Conservation (phyloP, 2,329 filamentous ascomycete genomes). For the Pestalotiopsis sp. region DNA sequence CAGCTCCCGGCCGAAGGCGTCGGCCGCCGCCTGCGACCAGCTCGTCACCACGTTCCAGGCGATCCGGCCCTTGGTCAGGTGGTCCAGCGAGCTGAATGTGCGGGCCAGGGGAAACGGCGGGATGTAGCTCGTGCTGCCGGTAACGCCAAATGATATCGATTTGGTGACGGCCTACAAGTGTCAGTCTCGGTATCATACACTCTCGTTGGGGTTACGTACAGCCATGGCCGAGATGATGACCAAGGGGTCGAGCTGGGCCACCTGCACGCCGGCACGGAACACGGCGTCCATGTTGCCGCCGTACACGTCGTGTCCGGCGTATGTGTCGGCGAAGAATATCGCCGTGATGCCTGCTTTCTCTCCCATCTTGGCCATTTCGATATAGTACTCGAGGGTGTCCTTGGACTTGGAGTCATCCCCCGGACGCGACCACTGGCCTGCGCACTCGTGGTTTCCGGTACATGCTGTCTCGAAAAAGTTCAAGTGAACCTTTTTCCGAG, state of each 20-base stretch:
- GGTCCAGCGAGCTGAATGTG: conserved; percentile 37
- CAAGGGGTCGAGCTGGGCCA: conserved; percentile 14
- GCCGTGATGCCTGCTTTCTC: conserved; percentile 10
- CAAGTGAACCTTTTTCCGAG: conserved; percentile 8
- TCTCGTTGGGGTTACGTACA: neutral
- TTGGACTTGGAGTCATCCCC: conserved; percentile 9
- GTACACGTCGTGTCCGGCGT: conserved; percentile 13
- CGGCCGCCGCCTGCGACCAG: conserved; percentile 48
- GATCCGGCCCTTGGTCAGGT: conserved; percentile 36
- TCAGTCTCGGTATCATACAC: neutral
- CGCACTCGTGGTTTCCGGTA: conserved; percentile 13
- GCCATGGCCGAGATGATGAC: conserved; percentile 15
- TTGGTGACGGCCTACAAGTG: conserved; percentile 45
- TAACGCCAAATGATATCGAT: conserved; percentile 40
- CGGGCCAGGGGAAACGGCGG: conserved; percentile 35
- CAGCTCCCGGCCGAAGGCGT: conserved; percentile 47
- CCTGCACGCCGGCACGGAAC: conserved; percentile 10
- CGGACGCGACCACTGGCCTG: conserved; percentile 11
- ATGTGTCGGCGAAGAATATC: conserved; percentile 14
- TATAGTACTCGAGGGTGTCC: conserved; percentile 12
- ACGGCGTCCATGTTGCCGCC: conserved; percentile 13
- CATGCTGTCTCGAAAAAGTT: conserved; percentile 15
- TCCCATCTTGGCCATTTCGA: conserved; percentile 12
- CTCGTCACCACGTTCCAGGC: conserved; percentile 55
- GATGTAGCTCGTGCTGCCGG: conserved; percentile 38